These are phyloP conservation scores for Macroventuria anomochaeta DNA, from an alignment of 2,329 filamentous ascomycete species.

Conservation along the genomic window DNA sequence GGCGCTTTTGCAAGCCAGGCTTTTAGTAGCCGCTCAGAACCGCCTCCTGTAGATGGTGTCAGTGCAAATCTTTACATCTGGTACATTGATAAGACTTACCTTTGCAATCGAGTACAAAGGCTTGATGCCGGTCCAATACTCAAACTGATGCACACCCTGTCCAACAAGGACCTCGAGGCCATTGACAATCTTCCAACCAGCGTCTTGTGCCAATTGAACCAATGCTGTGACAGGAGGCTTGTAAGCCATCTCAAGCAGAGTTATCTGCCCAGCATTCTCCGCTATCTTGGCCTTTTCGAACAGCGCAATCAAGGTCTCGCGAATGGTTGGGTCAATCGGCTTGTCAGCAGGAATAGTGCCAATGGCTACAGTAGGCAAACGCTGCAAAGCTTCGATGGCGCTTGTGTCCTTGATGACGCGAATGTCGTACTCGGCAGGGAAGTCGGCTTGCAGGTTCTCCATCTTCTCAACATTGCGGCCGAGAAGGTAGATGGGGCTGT, in stretches of 20 bases:
- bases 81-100: constrained; percentile 46
- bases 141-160: constrained; percentile 85
- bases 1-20: not conserved
- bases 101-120: constrained; percentile 75
- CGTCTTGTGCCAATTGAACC: constrained; percentile 80
- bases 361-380: constrained; percentile 73
- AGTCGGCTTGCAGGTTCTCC: constrained; percentile 69
- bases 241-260: constrained; percentile 95
- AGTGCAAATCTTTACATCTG: constrained; percentile 1
- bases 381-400: constrained; percentile 54
- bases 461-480: constrained; percentile 77
- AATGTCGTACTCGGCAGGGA: constrained; percentile 75
- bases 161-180: constrained; percentile 88
- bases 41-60: constrained; percentile 22
- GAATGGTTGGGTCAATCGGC: constrained; percentile 76
- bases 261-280: constrained; percentile 43
- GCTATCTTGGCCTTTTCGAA: constrained; percentile 51
- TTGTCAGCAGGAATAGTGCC: constrained; percentile 90
- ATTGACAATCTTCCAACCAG: constrained; percentile 82
- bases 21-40: constrained; percentile 24
- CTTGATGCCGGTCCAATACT: constrained; percentile 82
- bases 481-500: constrained; percentile 84
- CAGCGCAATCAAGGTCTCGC: constrained; percentile 65
- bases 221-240: constrained; percentile 82
- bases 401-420: constrained; percentile 59